These are phyloP conservation scores for Tuber borchii DNA, from an alignment of 495 filamentous ascomycete genomes.

Conservation along the genomic window DNA sequence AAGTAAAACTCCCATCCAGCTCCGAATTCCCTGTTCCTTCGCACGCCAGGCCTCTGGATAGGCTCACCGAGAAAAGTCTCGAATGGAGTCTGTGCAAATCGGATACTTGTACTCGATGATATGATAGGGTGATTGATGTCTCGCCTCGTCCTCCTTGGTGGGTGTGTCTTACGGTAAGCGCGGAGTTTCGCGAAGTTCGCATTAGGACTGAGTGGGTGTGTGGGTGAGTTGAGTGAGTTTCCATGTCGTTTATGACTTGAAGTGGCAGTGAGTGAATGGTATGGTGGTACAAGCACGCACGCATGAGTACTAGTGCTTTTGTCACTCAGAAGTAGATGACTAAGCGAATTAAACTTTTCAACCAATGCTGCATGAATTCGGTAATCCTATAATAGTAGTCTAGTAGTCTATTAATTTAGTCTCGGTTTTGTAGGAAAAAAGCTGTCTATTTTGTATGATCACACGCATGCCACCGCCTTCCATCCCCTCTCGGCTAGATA, in stretches of 20 bases:
- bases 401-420: not conserved
- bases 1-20: too few relatives aligned
- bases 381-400: not conserved
- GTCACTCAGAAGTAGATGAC: not conserved
- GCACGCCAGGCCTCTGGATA: not conserved
- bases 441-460: not conserved
- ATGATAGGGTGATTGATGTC: not conserved
- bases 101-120: not conserved
- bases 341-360: not conserved
- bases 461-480: not conserved
- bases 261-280: not conserved
- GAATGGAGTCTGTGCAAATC: not conserved
- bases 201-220: not conserved
- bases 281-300: not conserved
- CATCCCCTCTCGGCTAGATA: not conserved
- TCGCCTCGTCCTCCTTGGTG: not conserved
- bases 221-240: not conserved
- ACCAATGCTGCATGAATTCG: not conserved
- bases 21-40: not conserved
- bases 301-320: not conserved
- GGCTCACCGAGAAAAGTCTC: not conserved
- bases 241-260: not conserved
- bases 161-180: constrained; percentile 1
- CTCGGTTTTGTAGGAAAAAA: not conserved
- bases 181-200: not conserved